Evolutionary conservation across 2,329 filamentous ascomycete genomes (phyloP).

Genomic region (Pseudogymnoascus sp.): DNA sequence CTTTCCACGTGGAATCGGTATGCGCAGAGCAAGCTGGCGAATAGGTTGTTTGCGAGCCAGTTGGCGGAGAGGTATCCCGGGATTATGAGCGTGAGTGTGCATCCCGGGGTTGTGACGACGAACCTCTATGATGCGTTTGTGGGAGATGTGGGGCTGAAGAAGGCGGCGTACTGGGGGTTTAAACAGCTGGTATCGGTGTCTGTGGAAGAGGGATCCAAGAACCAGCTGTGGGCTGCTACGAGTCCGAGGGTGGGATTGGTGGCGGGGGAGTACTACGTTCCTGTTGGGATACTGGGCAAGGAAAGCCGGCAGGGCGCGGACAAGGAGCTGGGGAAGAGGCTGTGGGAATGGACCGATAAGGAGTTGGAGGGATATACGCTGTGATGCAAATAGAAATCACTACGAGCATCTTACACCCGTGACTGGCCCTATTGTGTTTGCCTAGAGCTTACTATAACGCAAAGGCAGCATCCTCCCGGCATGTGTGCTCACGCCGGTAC

Average conservation of each 20-base stretch:
- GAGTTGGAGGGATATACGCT: slow-evolving; percentile 14
- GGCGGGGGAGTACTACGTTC: slow-evolving; percentile 30
- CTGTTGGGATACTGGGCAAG: slow-evolving; percentile 25
- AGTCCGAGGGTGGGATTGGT: slow-evolving; percentile 23
- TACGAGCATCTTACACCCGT: not conserved
- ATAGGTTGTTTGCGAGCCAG: slow-evolving; percentile 35
- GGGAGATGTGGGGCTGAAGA: slow-evolving; percentile 13
- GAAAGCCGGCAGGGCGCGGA: slow-evolving; percentile 20
- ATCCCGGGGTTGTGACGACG: slow-evolving; percentile 32
- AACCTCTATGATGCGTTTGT: slow-evolving; percentile 10
- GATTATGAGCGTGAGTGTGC: slow-evolving; percentile 31
- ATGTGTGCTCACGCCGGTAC: not conserved
- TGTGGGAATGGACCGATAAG: slow-evolving; percentile 34
- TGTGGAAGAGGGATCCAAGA: slow-evolving; percentile 31
- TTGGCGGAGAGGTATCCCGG: slow-evolving; percentile 32
- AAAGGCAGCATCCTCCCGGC: not conserved
- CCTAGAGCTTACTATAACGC: not conserved
- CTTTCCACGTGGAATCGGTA: slow-evolving; percentile 28
- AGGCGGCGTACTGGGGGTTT: not conserved
- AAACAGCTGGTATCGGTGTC: slow-evolving; percentile 15
- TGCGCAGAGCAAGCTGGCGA: slow-evolving; percentile 41
- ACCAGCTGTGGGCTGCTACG: slow-evolving; percentile 35
- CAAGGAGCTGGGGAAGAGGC: slow-evolving; percentile 25
- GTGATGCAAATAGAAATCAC: slow-evolving; percentile 6
- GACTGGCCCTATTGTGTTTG: not conserved